A percentile compares a stretch with the other conserved stretches of the same genome.
Evolutionary conservation across 129 eudicot genomes (phyloP).

Genomic region (Sambucus nigra): DNA sequence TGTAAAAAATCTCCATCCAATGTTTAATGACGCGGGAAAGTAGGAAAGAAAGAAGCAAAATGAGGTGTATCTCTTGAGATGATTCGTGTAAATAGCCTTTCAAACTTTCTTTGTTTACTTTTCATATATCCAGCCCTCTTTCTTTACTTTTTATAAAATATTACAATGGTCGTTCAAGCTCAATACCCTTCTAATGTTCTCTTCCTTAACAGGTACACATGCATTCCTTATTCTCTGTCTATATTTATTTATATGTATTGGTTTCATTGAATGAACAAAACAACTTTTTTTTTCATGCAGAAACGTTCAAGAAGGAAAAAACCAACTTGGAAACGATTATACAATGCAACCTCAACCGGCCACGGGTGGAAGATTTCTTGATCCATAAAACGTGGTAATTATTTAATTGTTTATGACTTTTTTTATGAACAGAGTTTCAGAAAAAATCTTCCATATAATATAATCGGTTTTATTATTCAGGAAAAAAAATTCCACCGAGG

Average conservation of each 20-base stretch:
- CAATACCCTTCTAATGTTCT: slow-evolving; percentile 59
- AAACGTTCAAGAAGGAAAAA: slow-evolving; percentile 32
- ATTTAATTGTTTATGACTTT: too few species aligned
- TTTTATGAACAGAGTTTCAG: too few species aligned
- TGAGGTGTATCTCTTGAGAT: slow-evolving; percentile 12
- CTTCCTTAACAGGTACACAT: slow-evolving; percentile 31
- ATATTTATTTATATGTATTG: not conserved
- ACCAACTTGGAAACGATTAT: slow-evolving; percentile 23
- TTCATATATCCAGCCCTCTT: not conserved
- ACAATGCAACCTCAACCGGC: slow-evolving; percentile 36
- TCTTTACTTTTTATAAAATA: not conserved
- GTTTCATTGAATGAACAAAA: not conserved
- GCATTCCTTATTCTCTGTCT: not conserved
- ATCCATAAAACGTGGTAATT: too few species aligned
- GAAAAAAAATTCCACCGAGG: too few species aligned
- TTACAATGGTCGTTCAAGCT: slow-evolving; percentile 66
- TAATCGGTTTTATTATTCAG: too few species aligned
- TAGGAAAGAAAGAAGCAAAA: not conserved
- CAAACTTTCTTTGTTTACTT: not conserved
- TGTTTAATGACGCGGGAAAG: too few species aligned
- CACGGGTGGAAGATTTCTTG: slow-evolving; percentile 21
- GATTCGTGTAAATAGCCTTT: slow-evolving; percentile 16
- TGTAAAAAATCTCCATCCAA: too few species aligned
- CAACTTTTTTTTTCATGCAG: slow-evolving; percentile 33
- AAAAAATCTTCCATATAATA: too few species aligned